A percentile compares a stretch with the other conserved stretches of the same genome.
phyloP scores from a whole-genome alignment of 2,329 filamentous ascomycete genomes.

The Pseudogymnoascus sp. region DNA sequence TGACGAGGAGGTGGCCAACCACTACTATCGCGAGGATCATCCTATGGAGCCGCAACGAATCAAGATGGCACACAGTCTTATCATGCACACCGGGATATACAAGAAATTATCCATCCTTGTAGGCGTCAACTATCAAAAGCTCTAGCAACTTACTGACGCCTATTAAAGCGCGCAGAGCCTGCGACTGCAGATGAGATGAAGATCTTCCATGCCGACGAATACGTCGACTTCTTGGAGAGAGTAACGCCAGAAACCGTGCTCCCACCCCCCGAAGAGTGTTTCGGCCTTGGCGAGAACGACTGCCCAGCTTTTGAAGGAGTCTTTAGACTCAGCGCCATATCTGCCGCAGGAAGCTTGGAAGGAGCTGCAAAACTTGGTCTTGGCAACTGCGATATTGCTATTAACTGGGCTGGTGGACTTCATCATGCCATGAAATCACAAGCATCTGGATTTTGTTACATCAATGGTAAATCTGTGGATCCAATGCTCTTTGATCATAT shows the following conservation, averaged over 20 bases:
- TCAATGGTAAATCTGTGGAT: conserved; percentile 63
- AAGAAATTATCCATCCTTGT: conserved; percentile 95
- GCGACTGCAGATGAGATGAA: conserved; percentile 85
- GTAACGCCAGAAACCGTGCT: conserved; percentile 99
- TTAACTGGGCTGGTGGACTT: conserved; percentile 96
- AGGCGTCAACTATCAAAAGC: conserved; percentile 33
- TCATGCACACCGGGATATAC: conserved; percentile 93
- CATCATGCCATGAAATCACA: conserved; percentile 97
- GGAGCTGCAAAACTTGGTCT: conserved; percentile 84
- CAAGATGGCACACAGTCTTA: conserved; percentile 86
- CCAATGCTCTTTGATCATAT: conserved; percentile 29
- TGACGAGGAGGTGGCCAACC: conserved; percentile 96
- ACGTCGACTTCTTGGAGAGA: conserved; percentile 89
- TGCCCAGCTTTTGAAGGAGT: conserved; percentile 98
- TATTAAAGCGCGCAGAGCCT: conserved; percentile 63
- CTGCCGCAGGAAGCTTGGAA: conserved; percentile 88
- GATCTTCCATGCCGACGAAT: conserved; percentile 89
- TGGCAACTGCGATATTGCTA: conserved; percentile 88
- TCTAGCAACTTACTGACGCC: not conserved
- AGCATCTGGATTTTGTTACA: conserved; percentile 95
- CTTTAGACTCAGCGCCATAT: conserved; percentile 91
- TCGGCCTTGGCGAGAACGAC: conserved; percentile 89
- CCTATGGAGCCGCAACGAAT: conserved; percentile 99
- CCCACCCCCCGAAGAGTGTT: conserved; percentile 79
- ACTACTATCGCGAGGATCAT: conserved; percentile 95